A percentile compares a stretch with the other conserved stretches of the same genome.
These are phyloP conservation scores for Tricholoma saponaceum DNA, from an alignment of 768 basidiomycete genomes.

Conservation along the genomic window DNA sequence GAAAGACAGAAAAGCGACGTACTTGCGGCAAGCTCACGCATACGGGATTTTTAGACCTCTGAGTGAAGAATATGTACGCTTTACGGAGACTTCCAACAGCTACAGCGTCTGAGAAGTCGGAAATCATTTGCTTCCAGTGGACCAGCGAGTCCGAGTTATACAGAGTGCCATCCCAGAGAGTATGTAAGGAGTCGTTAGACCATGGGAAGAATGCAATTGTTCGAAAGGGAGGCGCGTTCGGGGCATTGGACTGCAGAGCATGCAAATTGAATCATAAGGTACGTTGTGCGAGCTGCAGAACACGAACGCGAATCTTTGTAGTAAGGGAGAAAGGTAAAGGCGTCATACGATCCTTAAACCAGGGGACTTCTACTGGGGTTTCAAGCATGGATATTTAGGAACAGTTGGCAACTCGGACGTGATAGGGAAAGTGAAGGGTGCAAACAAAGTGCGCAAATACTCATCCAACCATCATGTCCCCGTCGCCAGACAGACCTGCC, in stretches of 20 bases:
- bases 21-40: conserved; percentile 34
- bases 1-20: conserved; percentile 8
- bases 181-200: conserved; percentile 31
- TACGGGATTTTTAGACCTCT: conserved; percentile 25
- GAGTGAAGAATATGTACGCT: conserved; percentile 35
- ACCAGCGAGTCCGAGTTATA: conserved; percentile 25
- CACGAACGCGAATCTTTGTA: conserved; percentile 42
- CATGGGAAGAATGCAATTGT: conserved; percentile 48
- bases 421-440: too few species aligned
- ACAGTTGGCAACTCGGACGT: too few species aligned
- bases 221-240: conserved; percentile 29
- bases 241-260: conserved; percentile 22
- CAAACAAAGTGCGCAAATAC: conserved; percentile 12
- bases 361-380: conserved; percentile 14
- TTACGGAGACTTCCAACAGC: conserved; percentile 38
- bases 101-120: conserved; percentile 47
- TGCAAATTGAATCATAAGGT: background rate
- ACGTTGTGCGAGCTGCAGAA: background rate
- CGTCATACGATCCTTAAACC: conserved; percentile 33
- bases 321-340: conserved; percentile 37
- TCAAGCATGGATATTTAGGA: background rate
- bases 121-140: conserved; percentile 43
- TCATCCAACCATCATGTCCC: conserved; percentile 29
- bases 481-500: conserved; percentile 18
- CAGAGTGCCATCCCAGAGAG: conserved; percentile 33